Base-by-base conservation (phyloP, 2,329 filamentous ascomycete species). In the Bipolaris zeicola region DNA sequence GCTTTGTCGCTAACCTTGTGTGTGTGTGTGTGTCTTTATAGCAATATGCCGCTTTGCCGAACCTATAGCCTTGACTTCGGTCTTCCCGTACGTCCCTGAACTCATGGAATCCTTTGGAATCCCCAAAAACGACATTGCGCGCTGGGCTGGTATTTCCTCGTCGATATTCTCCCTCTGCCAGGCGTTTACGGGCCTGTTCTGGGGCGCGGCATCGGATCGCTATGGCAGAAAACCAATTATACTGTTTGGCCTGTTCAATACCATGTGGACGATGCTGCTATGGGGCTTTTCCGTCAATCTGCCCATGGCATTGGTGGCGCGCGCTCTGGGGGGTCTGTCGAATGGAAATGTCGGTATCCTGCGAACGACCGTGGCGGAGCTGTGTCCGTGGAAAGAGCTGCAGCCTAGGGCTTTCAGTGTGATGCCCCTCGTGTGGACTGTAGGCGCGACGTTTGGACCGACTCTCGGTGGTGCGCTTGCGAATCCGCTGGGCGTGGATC, bases 31-130 rank as follows among this genome's bases (percentile, higher is more conserved):
- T 20, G 3, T 2, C 2, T 4, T 38, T 26, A n/a, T 68, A 96
- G 92, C 92, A 75, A 91, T 96, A 81, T 93, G 96, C 72, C 91
- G 93, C 61, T 86, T 97, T 65, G 91, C 92, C 50, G 93, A 97
- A 77, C 93, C 93, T 20, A 94, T 97, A 67, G 92, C 93, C 48
- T 85, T 97, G 62, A 96, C 92, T 1, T 95, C 91, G 71, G 95
- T 96, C 76, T 96, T 94, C 69, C 93, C 93, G 18, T 97, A 96
- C 91, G 58, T 96, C 88, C 36, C 94, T 91, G 76, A 77, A 50
- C 75, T 77, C 67, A 76, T 78, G 66, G 74, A 78, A 57, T 72
- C 66, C 4, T 78, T 78, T 54, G 71, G 72, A 34, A 65, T 77
- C 1, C 70, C 74, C 13, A 60, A 75, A 47, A 76, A 76, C 49